Conservation (phyloP, 2,329 filamentous ascomycete species). For the Aspergillus phoenicis region DNA sequence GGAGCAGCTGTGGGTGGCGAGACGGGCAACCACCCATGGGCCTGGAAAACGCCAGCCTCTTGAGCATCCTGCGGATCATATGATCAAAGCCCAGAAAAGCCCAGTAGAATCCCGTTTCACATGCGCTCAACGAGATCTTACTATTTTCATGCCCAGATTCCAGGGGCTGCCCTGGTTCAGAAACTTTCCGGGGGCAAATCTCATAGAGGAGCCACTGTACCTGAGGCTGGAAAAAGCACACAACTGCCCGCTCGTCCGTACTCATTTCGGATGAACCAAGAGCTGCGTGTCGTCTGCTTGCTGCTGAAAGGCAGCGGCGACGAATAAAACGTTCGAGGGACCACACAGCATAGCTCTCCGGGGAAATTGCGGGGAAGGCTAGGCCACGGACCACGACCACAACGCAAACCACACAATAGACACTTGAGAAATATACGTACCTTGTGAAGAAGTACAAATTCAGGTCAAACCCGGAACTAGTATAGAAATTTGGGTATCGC, state of each 20-base stretch:
- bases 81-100: not conserved
- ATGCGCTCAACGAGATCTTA: not conserved
- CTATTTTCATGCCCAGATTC: not conserved
- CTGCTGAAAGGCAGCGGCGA: no score
- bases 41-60: not conserved
- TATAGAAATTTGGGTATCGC: slow-evolving; percentile 18
- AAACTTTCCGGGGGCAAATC: not conserved
- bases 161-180: not conserved
- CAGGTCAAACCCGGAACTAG: slow-evolving; percentile 16
- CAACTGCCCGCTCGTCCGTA: not conserved
- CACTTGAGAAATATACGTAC: slow-evolving; percentile 16
- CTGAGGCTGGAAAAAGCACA: not conserved
- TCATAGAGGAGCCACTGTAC: not conserved
- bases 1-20: slow-evolving; percentile 8
- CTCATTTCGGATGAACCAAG: not conserved
- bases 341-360: not conserved
- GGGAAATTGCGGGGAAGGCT: slow-evolving; percentile 1
- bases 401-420: not conserved
- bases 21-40: slow-evolving; percentile 4
- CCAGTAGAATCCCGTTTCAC: not conserved
- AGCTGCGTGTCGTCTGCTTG: no score
- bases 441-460: slow-evolving; percentile 21
- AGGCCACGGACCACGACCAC: not conserved
- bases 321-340: not conserved
- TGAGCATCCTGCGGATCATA: slow-evolving; percentile 1